Evolutionary conservation across 495 filamentous ascomycete genomes (phyloP).

Genomic region (Aspergillus saccharolyticus): DNA sequence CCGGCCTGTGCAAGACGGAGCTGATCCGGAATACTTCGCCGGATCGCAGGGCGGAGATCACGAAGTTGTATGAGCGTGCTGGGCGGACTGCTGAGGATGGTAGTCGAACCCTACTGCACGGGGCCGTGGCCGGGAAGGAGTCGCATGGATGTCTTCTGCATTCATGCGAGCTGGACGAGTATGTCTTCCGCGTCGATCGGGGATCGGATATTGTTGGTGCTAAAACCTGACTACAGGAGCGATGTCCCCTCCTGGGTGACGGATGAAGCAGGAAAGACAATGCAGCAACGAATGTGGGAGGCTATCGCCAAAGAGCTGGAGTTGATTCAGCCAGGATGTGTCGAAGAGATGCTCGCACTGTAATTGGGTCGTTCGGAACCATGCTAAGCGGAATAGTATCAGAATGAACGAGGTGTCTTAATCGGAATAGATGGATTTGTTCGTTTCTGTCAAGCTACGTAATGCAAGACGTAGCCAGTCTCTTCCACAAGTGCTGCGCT

Average conservation of each 20-base stretch:
- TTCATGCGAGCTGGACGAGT: slow-evolving; percentile 19
- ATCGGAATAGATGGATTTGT: too few relatives aligned
- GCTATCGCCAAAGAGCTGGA: slow-evolving; percentile 25
- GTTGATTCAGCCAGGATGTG: slow-evolving; percentile 15
- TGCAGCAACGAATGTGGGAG: slow-evolving; percentile 35
- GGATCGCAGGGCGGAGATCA: slow-evolving; percentile 15
- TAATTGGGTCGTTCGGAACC: too few relatives aligned
- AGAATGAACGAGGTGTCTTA: too few relatives aligned
- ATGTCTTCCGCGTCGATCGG: slow-evolving; percentile 12
- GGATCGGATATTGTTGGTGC: neutral
- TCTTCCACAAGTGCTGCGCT: neutral
- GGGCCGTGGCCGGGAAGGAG: slow-evolving; percentile 18
- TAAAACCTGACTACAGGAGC: neutral
- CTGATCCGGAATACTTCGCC: slow-evolving; percentile 25
- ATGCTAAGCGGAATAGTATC: too few relatives aligned
- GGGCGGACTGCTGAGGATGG: slow-evolving; percentile 26
- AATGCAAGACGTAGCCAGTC: neutral
- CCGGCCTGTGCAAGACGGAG: slow-evolving; percentile 39
- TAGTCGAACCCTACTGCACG: slow-evolving; percentile 25
- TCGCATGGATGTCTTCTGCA: slow-evolving; percentile 21
- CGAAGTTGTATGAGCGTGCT: slow-evolving; percentile 4
- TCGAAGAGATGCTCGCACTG: neutral
- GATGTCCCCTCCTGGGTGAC: slow-evolving; percentile 21
- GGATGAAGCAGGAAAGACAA: slow-evolving; percentile 29
- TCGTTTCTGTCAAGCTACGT: too few relatives aligned